Percentiles rank a stretch among this genome's conserved stretches.
phyloP scores from a whole-genome alignment of 75 land plant species.

The Selaginella tamariscina region DNA sequence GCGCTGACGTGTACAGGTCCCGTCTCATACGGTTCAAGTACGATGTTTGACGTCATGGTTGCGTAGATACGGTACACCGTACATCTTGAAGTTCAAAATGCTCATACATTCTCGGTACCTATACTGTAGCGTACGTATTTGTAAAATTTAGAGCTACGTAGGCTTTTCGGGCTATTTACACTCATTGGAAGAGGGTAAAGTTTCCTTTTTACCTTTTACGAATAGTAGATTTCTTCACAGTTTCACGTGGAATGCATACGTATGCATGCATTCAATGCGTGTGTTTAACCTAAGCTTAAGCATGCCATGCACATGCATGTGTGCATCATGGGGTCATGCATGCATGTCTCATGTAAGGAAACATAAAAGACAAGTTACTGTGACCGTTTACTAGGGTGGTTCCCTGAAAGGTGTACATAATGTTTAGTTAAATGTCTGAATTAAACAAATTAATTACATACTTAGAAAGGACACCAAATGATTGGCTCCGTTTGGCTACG shows the following conservation, averaged over 20 bases:
- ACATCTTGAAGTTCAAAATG: not conserved
- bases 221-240: not conserved
- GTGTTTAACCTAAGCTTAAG: too few species aligned
- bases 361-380: too few species aligned
- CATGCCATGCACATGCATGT: too few species aligned
- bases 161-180: not conserved
- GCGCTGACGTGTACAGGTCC: too few species aligned
- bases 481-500: not conserved
- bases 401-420: too few species aligned
- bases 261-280: not conserved
- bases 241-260: not conserved
- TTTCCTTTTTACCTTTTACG: not conserved
- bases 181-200: conserved; percentile 1
- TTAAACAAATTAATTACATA: too few species aligned
- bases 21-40: not conserved
- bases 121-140: not conserved
- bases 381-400: too few species aligned
- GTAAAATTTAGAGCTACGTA: not conserved
- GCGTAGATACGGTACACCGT: not conserved
- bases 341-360: too few species aligned
- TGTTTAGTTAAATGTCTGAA: too few species aligned
- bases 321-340: too few species aligned
- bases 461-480: too few species aligned
- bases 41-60: not conserved
- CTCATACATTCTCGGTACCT: not conserved